Base-by-base conservation (phyloP, 495 filamentous ascomycete genomes). In the Penicillium cinerascens region DNA sequence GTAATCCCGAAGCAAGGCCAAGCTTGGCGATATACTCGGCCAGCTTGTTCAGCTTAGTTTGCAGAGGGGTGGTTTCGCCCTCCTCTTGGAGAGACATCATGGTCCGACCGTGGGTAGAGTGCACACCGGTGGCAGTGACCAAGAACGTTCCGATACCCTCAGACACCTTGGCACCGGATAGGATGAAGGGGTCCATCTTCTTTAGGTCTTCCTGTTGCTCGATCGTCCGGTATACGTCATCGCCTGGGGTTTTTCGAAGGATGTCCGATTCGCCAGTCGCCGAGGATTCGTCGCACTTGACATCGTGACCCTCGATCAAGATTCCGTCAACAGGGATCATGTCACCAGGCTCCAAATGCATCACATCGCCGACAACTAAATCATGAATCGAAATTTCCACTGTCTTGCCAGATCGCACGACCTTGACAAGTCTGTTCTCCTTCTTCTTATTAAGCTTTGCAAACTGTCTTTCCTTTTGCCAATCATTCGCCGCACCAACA, bases 11-110 rank as follows among this genome's bases (percentile, higher is more conserved):
- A 47, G 87, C 87, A 54, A 82, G 77, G 70, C 92, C 92, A 20
- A 97, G 82, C 67, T 97, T 96, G 13, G 92, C 92, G 49, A 97
- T 97, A 59, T 91, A 91, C 64, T 93, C 89, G 37, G 92, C 92
- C 47, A 97, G 80, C 35, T 87, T 76, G 60, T 95, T 95, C 56
- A 97, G 79, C 71, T 97, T 97, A 6, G 85, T 86, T 69, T 97
- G 92, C 36, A 97, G 75, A n/a, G 92, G 92, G 9, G 92, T 97
- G 10, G 91, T 89, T 59, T 97, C 92, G 55, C 84, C 85, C 52
- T 93, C 88, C 51, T 95, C 90, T 50, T 87, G 87, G 22, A 97
- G 80, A 42, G 90, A 86, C 89, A 97, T 93, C 80, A 97, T 84
- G 27, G 89, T 96, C 63, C 90, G 92, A 52, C 92, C 92, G 65